Conservation (phyloP, 2,329 filamentous ascomycete species). For the Aspergillus amoenus region DNA sequence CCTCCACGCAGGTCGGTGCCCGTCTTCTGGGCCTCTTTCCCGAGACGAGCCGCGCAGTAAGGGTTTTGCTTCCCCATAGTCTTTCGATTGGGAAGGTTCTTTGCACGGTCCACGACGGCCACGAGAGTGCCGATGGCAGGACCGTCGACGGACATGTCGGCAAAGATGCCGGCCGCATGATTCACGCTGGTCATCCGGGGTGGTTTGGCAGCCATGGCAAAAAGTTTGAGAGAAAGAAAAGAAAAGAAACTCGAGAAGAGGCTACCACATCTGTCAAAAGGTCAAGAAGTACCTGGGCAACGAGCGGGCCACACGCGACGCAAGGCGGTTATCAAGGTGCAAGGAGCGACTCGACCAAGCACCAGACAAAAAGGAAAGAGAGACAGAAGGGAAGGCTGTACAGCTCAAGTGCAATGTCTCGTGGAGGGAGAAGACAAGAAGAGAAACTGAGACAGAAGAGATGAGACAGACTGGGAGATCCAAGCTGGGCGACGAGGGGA, state of each 20-base stretch:
- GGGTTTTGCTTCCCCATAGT: slow-evolving; percentile 98
- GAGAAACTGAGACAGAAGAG: not conserved
- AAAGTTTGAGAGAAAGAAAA: not conserved
- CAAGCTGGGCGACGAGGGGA: slow-evolving; percentile 1
- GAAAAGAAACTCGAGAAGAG: not conserved
- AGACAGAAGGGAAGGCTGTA: slow-evolving; percentile 2
- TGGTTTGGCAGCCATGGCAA: slow-evolving; percentile 11
- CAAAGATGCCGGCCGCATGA: slow-evolving; percentile 90
- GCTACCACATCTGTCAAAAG: slow-evolving; percentile 7
- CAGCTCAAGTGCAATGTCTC: not conserved
- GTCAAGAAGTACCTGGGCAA: slow-evolving; percentile 1
- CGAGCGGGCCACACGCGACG: not conserved
- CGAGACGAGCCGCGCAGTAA: slow-evolving; percentile 88
- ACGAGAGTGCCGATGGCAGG: slow-evolving; percentile 92
- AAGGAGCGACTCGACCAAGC: slow-evolving; percentile 4
- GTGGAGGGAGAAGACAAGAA: slow-evolving; percentile 7
- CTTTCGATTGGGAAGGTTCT: slow-evolving; percentile 94
- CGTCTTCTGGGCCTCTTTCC: slow-evolving; percentile 97
- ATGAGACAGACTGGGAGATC: not conserved
- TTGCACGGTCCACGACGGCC: slow-evolving; percentile 86
- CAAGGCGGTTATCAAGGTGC: not conserved
- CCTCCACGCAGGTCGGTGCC: slow-evolving; percentile 90
- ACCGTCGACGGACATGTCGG: slow-evolving; percentile 90
- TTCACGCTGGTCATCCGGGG: slow-evolving; percentile 38
- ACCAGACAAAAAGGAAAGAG: not conserved